These are phyloP conservation scores for Phytopythium boreale DNA, from an alignment of 352 stramenopile genomes.

Conservation along the genomic window DNA sequence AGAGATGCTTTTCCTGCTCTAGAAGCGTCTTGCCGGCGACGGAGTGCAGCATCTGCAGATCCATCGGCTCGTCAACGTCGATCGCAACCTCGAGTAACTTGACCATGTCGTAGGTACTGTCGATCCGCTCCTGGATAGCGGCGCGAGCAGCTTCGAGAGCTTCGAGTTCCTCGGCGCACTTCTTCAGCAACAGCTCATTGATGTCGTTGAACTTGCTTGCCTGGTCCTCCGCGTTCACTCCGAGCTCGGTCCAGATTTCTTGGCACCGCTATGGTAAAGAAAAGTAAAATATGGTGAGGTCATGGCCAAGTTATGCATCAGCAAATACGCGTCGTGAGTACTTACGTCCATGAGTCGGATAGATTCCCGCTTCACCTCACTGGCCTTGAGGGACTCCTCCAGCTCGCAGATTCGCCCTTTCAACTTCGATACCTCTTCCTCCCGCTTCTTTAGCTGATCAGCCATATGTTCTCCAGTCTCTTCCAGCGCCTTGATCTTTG, in stretches of 20 bases:
- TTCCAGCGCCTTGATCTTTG: constrained; percentile 22
- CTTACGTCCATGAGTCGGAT: constrained; percentile 58
- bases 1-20: constrained; percentile 52
- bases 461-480: constrained; percentile 16
- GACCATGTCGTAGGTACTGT: constrained; percentile 31
- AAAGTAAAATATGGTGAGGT: neutral
- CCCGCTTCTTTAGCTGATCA: constrained; percentile 23
- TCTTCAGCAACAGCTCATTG: constrained; percentile 49
- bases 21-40: constrained; percentile 41
- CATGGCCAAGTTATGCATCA: constrained; percentile 3
- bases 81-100: constrained; percentile 47
- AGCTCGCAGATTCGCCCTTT: constrained; percentile 25
- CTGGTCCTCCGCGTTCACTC: constrained; percentile 46
- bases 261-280: constrained; percentile 42
- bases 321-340: neutral
- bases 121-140: constrained; percentile 45
- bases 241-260: constrained; percentile 65
- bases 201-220: constrained; percentile 60
- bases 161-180: constrained; percentile 62
- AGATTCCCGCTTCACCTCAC: constrained; percentile 58
- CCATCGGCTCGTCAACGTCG: constrained; percentile 26
- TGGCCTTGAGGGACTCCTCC: constrained; percentile 31
- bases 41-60: constrained; percentile 30
- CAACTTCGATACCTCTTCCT: constrained; percentile 24
- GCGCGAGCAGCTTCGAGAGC: constrained; percentile 41